Percentiles rank a stretch among this genome's conserved stretches.
phyloP scores from a whole-genome alignment of 768 basidiomycete species.

The Obba rivulosa region DNA sequence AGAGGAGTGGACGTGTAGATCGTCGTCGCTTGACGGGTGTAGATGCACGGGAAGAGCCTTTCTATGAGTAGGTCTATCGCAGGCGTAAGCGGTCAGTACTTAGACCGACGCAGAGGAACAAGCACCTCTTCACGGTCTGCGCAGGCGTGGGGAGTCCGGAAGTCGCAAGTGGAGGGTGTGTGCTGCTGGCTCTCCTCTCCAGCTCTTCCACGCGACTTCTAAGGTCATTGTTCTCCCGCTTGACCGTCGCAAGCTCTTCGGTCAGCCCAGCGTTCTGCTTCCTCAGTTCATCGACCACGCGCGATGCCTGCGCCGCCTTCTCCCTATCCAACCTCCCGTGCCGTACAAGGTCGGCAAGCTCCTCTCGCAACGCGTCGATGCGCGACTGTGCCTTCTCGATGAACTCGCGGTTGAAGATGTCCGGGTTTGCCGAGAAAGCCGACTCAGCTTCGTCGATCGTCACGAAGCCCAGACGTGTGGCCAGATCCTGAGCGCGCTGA shows the following conservation, averaged over 20 bases:
- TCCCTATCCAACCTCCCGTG: slow-evolving; percentile 9
- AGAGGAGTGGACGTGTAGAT: background rate
- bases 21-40: background rate
- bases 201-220: background rate
- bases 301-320: slow-evolving; percentile 9
- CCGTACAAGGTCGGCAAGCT: slow-evolving; percentile 1
- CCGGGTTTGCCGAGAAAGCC: slow-evolving; percentile 11
- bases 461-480: slow-evolving; percentile 38
- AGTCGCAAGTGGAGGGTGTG: background rate
- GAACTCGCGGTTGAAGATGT: slow-evolving; percentile 7
- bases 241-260: slow-evolving; percentile 1
- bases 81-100: too few relatives aligned
- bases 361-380: slow-evolving; percentile 9
- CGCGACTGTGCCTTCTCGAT: slow-evolving; percentile 8
- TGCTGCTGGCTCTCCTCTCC: background rate
- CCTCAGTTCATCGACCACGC: slow-evolving; percentile 6
- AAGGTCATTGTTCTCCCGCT: background rate
- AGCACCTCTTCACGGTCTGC: background rate
- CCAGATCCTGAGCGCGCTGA: slow-evolving; percentile 34
- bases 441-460: slow-evolving; percentile 38
- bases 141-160: slow-evolving; percentile 1
- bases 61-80: background rate
- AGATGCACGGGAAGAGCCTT: background rate
- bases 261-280: slow-evolving; percentile 8
- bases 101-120: background rate